A percentile compares a stretch with the other conserved stretches of the same genome.
phyloP scores from a whole-genome alignment of 192 early-diverging fungal genomes.

The Chytriomyces sp. region DNA sequence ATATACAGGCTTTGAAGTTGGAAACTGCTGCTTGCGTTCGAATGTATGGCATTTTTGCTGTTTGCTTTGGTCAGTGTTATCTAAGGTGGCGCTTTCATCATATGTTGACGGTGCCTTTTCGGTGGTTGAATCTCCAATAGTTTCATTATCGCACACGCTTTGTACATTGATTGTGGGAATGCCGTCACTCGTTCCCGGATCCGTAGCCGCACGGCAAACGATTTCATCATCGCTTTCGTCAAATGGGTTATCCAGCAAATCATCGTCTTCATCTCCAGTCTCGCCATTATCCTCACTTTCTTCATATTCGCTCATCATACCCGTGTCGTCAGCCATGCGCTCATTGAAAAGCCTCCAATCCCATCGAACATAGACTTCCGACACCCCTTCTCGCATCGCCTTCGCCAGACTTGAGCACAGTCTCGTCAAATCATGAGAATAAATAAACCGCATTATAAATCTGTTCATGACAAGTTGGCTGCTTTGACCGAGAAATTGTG shows the following conservation, averaged over 20 bases:
- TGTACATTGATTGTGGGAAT: too few species aligned
- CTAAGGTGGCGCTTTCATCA: neutral
- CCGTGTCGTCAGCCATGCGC: neutral
- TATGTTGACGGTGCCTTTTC: neutral
- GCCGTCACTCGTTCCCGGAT: too few species aligned
- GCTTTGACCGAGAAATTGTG: slow-evolving; percentile 27
- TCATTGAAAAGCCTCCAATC: slow-evolving; percentile 32
- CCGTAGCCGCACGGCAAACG: too few species aligned
- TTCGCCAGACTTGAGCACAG: slow-evolving; percentile 37
- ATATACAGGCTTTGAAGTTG: neutral
- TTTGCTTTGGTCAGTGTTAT: neutral
- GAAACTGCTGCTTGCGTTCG: neutral
- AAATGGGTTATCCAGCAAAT: too few species aligned
- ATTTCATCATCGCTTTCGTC: too few species aligned
- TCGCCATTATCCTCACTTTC: slow-evolving; percentile 1
- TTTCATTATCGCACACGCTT: neutral
- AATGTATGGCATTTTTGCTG: neutral
- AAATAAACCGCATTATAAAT: slow-evolving; percentile 48
- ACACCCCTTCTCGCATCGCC: slow-evolving; percentile 30
- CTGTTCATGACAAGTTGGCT: slow-evolving; percentile 36
- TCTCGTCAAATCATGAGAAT: slow-evolving; percentile 22
- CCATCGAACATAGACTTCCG: slow-evolving; percentile 45
- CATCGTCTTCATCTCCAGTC: neutral
- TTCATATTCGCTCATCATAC: neutral
- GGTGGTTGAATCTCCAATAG: neutral